Conservation (phyloP, 768 basidiomycete species). For the Trametes cubensis region DNA sequence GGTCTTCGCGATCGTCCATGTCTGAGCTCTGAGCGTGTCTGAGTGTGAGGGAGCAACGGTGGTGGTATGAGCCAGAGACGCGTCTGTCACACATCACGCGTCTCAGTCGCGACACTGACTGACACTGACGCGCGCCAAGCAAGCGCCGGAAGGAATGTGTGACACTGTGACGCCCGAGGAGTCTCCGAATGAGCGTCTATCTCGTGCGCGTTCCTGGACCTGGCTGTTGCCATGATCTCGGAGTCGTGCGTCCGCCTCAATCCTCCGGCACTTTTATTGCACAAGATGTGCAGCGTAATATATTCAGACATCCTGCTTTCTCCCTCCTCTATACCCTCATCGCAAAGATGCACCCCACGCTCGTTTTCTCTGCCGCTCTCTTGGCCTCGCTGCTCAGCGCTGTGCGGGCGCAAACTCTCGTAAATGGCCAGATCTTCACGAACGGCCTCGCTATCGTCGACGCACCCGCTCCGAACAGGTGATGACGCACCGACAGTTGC, state of each 20-base stretch:
- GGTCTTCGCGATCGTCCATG: conserved; percentile 72
- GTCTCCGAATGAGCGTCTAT: conserved; percentile 5
- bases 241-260: neutral
- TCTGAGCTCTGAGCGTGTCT: no score
- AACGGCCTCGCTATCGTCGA: conserved; percentile 41
- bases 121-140: neutral
- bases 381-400: neutral
- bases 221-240: conserved; percentile 13
- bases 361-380: conserved; percentile 25
- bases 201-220: conserved; percentile 9
- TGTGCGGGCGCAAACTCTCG: conserved; percentile 29
- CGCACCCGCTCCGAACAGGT: conserved; percentile 33
- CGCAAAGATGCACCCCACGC: conserved; percentile 25
- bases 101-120: conserved; percentile 11
- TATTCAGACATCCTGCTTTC: neutral
- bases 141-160: neutral
- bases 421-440: conserved; percentile 36
- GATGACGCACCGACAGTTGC: neutral
- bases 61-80: conserved; percentile 26
- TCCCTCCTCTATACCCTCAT: neutral
- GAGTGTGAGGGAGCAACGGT: conserved; percentile 17
- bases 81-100: conserved; percentile 28
- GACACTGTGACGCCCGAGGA: conserved; percentile 14
- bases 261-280: neutral
- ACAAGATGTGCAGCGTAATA: neutral